A percentile compares a stretch with the other conserved stretches of the same genome.
These are phyloP conservation scores for Neofusicoccum laricinum DNA, from an alignment of 2,329 filamentous ascomycete species.

Conservation along the genomic window DNA sequence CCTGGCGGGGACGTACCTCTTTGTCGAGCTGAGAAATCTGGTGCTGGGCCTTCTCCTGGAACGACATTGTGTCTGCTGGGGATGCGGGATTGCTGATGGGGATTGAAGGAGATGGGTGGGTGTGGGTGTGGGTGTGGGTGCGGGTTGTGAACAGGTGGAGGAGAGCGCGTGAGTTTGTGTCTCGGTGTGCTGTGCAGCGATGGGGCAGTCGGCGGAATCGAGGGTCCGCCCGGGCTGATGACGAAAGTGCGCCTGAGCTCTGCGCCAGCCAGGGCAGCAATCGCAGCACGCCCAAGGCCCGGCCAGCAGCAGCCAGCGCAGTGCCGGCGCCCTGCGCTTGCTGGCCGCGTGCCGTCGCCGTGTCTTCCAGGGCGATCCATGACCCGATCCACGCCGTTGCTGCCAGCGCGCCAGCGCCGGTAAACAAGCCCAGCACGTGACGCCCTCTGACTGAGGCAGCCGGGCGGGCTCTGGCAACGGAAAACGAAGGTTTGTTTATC, in stretches of 20 bases:
- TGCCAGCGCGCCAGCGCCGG: background rate
- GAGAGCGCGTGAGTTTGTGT: conserved; percentile 13
- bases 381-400: background rate
- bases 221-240: conserved; percentile 9
- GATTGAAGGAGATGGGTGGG: background rate
- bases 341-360: background rate
- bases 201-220: conserved; percentile 1
- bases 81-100: background rate
- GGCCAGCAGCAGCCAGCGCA: background rate
- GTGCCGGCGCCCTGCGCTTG: background rate
- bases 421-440: conserved; percentile 11
- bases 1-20: conserved; percentile 58
- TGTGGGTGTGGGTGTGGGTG: background rate
- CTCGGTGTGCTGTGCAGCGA: background rate
- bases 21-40: conserved; percentile 78
- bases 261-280: background rate
- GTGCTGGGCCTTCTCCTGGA: conserved; percentile 73
- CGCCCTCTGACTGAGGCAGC: background rate
- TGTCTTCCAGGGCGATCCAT: conserved; percentile 1
- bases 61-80: conserved; percentile 58
- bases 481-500: conserved; percentile 15
- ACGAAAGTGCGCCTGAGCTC: background rate
- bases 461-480: conserved; percentile 11
- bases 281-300: background rate
- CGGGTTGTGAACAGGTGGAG: conserved; percentile 8